Evolutionary conservation across 441 rosid species (phyloP), one percentile per base, ranked within the genome.

Genomic region (Manihot esculenta): DNA sequence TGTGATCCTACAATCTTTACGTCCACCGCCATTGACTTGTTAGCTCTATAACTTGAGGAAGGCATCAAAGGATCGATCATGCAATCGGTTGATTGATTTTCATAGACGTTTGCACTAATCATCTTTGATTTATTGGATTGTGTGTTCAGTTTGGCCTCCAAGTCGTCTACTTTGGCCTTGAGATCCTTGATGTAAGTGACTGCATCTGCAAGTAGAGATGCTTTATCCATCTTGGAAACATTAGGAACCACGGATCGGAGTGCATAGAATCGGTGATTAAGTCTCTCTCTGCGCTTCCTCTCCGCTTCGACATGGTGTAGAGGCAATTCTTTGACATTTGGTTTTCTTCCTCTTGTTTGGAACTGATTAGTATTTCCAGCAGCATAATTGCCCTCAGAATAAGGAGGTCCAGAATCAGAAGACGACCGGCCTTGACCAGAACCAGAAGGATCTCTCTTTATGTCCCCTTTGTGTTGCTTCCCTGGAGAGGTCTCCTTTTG

Each of bases 221-320:
- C 89, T 67, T 76, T 85, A 66, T 85, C 89, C 86, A 85, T 81
- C 66, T 81, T 85, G 1, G 89, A 77, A 41, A 85, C 84, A 35
- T 79, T 85, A 10, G 89, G 87, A 30, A 85, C 89, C 18, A 79
- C 89, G 0, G 89, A 81, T 9, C 89, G 76, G 18, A 85, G 86
- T 3, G 87, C 77, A 38, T 81, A 83, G 80, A 85, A 81, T 5
- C 87, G 76, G 15, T 73, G 80, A 56, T 85, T 83, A 8, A 85
- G 83, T 69, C 78, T 80, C 76, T 85, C 83, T 45, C 89, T 75
- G n/a, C 89, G 75, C 76, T 76, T 77, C 73, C 87, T 78, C 78
- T 85, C 89, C 2, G 84, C 82, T 62, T 85, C 87, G 1, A 83
- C 80, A 3, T 77, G 84, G 73, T 78, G 81, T 18, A 64, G 9